Percentiles rank a stretch among this genome's conserved stretches.
phyloP scores from a whole-genome alignment of 2,329 filamentous ascomycete species.

The Exophiala bonariae region DNA sequence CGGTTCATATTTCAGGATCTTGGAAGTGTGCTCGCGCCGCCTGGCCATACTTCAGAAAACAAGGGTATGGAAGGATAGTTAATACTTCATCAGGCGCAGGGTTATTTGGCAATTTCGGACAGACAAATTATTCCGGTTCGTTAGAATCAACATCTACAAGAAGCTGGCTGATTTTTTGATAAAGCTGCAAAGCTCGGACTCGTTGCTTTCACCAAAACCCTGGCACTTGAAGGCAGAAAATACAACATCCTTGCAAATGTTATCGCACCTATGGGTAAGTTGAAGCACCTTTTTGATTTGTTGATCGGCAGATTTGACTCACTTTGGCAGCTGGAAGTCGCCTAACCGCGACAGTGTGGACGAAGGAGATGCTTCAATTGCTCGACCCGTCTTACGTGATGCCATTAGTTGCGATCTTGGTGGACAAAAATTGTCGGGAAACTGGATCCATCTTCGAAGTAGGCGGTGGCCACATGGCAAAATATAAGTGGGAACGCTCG shows the following conservation, averaged over 20 bases:
- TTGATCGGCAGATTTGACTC: background rate
- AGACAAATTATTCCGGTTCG: slow-evolving; percentile 78
- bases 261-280: slow-evolving; percentile 72
- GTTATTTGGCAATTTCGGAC: slow-evolving; percentile 91
- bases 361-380: slow-evolving; percentile 79
- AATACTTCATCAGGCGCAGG: slow-evolving; percentile 94
- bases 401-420: slow-evolving; percentile 83
- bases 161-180: slow-evolving; percentile 67
- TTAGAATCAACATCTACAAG: background rate
- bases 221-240: slow-evolving; percentile 94
- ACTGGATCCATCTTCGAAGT: slow-evolving; percentile 89
- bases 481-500: slow-evolving; percentile 91
- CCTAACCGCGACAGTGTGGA: slow-evolving; percentile 94
- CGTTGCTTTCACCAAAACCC: slow-evolving; percentile 95
- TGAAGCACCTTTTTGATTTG: no score
- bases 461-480: slow-evolving; percentile 86
- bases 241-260: slow-evolving; percentile 97
- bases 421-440: slow-evolving; percentile 80
- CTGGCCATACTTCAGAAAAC: slow-evolving; percentile 96
- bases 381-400: slow-evolving; percentile 93
- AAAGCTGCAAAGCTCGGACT: slow-evolving; percentile 92
- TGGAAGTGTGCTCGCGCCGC: slow-evolving; percentile 94
- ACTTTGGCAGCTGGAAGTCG: slow-evolving; percentile 69
- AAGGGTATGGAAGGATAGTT: slow-evolving; percentile 95
- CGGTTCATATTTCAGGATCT: slow-evolving; percentile 86